Conservation (phyloP, 2,329 filamentous ascomycete species). For the Neofusicoccum ribis region DNA sequence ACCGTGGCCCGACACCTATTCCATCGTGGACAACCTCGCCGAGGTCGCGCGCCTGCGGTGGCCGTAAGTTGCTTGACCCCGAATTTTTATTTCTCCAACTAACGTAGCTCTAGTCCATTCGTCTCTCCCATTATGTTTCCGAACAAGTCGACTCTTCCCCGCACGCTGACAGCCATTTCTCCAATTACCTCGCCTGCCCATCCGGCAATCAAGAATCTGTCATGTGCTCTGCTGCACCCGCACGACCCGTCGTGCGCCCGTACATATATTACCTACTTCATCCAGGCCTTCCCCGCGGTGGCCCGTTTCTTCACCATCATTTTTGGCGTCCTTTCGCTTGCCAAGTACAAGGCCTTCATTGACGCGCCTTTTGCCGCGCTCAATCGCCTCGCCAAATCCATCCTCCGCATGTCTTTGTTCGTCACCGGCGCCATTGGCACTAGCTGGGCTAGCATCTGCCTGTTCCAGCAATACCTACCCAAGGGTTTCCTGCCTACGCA, state of each 20-base stretch:
- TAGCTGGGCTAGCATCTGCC: conserved; percentile 84
- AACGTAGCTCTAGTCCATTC: conserved; percentile 59
- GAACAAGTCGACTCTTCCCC: conserved; percentile 61
- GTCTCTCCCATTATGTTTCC: conserved; percentile 87
- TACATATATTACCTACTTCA: conserved; percentile 84
- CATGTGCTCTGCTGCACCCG: conserved; percentile 87
- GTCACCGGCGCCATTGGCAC: conserved; percentile 81
- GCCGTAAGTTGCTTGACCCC: conserved; percentile 61
- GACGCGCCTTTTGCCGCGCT: conserved; percentile 67
- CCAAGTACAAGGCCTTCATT: conserved; percentile 68
- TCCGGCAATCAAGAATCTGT: conserved; percentile 79
- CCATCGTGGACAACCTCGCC: conserved; percentile 78
- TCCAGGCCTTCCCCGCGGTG: conserved; percentile 76
- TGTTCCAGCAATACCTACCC: conserved; percentile 80
- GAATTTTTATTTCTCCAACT: conserved; percentile 20
- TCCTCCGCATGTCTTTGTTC: conserved; percentile 75
- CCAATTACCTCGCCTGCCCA: conserved; percentile 83
- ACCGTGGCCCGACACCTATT: conserved; percentile 72
- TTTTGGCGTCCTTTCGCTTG: conserved; percentile 70
- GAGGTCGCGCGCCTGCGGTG: conserved; percentile 79
- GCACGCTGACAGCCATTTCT: conserved; percentile 66
- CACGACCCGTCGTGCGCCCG: conserved; percentile 83
- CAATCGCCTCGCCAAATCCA: conserved; percentile 64
- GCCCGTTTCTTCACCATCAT: conserved; percentile 75
- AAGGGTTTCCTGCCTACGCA: conserved; percentile 73